A percentile compares a stretch with the other conserved stretches of the same genome.
phyloP scores from a whole-genome alignment of 768 basidiomycete species.

The Coprinopsis sp. region DNA sequence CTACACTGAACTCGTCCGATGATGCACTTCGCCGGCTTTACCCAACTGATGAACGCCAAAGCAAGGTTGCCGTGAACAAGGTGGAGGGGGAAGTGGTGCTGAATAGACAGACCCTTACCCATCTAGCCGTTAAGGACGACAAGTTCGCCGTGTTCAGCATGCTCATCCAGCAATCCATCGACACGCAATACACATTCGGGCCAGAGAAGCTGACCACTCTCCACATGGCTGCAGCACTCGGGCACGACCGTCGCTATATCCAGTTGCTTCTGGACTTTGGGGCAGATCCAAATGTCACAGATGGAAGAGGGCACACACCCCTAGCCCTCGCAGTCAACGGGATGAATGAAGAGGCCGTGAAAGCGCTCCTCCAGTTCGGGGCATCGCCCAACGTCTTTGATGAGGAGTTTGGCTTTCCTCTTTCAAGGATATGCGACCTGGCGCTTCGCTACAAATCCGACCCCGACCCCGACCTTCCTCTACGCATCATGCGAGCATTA shows the following conservation, averaged over 20 bases:
- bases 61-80: too few relatives aligned
- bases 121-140: background rate
- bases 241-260: background rate
- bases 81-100: too few relatives aligned
- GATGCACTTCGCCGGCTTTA: background rate
- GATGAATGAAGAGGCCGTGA: background rate
- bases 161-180: background rate
- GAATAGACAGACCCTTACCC: background rate
- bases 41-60: background rate
- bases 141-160: background rate
- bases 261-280: background rate
- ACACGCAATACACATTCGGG: background rate
- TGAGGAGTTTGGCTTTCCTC: background rate
- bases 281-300: background rate
- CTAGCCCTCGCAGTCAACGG: background rate
- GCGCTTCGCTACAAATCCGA: background rate
- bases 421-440: too few relatives aligned
- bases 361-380: background rate
- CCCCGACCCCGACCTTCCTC: background rate
- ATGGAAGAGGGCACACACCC: background rate
- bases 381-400: background rate
- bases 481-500: background rate
- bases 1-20: too few relatives aligned
- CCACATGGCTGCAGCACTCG: background rate
- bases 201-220: background rate